Base-by-base conservation (phyloP, 768 basidiomycete genomes). In the Xanthoconium purpureum region DNA sequence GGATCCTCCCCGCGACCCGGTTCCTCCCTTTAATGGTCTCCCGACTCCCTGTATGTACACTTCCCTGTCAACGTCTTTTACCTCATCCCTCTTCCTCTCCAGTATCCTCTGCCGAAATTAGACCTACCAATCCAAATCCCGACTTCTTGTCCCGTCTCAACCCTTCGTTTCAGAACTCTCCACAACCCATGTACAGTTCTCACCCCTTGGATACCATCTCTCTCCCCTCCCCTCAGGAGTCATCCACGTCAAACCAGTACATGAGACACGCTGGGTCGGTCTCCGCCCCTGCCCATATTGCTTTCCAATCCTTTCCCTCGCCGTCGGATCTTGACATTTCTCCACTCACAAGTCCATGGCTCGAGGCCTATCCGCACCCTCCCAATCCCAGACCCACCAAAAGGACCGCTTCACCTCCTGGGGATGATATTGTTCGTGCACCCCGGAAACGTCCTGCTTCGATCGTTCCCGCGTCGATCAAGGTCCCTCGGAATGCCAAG, bases 321-420 rank as follows among this genome's bases (percentile, higher is more conserved):
- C 75, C 79, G 0, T 71, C 75, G 20, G 84, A 88, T 53, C 70
- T 88, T 29, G 88, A 92, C 57, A 83, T 92, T 47, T 89, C 88
- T 1, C 89, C 90, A 0, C 74, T 92, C 20, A 88, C 88, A 0
- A 91, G 89, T 60, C 89, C 89, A 2, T 91, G 89, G 88, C 77
- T 92, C 0, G 87, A 84, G 5, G 80, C 88, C 6, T 77, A 81
- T 50, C 77, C 78, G 28, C 74, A 76, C 20, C 60, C 69, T 18
- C 60, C 63, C 12, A 68, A 58, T 37, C 40, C 47, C 17, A 66
- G 73, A 55, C 60, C 61, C 1, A 42, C 68, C 5, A 88, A 88
- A 58, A 80, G 86, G 13, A 76, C 77, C 0, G 81, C 80, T 4
- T 87, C 85, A 1, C 78, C 82, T 3, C 80, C 78, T 53, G 79